A percentile compares a stretch with the other conserved stretches of the same genome.
Conservation (phyloP, 345 rosid species). For the Nasturtium officinale region DNA sequence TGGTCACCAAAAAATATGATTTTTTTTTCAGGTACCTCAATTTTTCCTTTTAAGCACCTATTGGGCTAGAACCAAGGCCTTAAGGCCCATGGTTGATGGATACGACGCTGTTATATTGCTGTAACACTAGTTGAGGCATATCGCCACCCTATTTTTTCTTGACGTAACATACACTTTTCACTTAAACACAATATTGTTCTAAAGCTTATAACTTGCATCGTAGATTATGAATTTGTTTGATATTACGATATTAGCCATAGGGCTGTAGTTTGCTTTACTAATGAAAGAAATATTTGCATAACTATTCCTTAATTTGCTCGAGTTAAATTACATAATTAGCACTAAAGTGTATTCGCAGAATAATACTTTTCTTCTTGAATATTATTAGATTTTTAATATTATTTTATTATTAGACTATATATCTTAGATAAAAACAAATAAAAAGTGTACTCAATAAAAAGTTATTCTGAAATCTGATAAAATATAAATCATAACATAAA, state of each 20-base stretch:
- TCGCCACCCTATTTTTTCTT: neutral
- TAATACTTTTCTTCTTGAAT: too few relatives aligned
- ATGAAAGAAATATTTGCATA: neutral
- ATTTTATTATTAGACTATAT: too few relatives aligned
- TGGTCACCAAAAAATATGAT: neutral
- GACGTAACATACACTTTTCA: neutral
- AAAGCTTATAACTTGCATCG: neutral
- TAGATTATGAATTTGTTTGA: neutral
- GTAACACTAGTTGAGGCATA: neutral
- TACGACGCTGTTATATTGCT: neutral
- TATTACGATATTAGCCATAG: neutral
- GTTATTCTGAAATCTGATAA: neutral
- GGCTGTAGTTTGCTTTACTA: neutral
- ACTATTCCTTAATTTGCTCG: neutral
- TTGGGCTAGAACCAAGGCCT: neutral
- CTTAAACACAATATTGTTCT: neutral
- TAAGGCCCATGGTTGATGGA: conserved; percentile 13
- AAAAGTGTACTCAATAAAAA: too few relatives aligned
- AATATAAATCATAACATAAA: conserved; percentile 22
- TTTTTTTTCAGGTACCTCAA: neutral
- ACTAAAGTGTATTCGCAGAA: too few relatives aligned
- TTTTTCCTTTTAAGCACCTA: neutral
- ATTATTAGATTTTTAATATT: too few relatives aligned
- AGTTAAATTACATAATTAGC: neutral
- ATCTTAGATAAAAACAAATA: neutral